phyloP scores from a whole-genome alignment of 768 basidiomycete genomes.

The Tremella fuciformis region DNA sequence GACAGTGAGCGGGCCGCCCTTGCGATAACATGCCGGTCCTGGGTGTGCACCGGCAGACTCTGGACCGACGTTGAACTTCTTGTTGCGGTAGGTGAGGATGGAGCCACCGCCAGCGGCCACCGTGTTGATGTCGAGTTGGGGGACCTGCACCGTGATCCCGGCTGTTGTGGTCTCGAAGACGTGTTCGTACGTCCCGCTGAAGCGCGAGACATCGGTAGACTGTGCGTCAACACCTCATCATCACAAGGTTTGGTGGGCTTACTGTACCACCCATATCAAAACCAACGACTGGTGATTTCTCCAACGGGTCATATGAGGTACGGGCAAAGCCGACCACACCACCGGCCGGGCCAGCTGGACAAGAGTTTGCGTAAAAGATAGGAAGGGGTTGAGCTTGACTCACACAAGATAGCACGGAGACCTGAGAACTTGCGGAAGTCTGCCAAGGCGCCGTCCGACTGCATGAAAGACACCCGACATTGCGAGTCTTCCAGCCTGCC shows the following conservation, averaged over 20 bases:
- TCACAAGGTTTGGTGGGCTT: slow-evolving; percentile 60
- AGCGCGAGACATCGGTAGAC: slow-evolving; percentile 82
- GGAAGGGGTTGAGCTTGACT: no score
- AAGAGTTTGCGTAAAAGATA: background rate
- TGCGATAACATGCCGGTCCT: slow-evolving; percentile 77
- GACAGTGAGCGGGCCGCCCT: slow-evolving; percentile 83
- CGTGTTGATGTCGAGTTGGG: slow-evolving; percentile 84
- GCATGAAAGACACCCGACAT: slow-evolving; percentile 76
- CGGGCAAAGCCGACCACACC: slow-evolving; percentile 91
- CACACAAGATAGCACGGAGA: background rate
- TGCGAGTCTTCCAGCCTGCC: slow-evolving; percentile 55
- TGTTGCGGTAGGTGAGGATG: slow-evolving; percentile 80
- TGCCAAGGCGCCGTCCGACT: slow-evolving; percentile 63
- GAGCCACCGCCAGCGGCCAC: slow-evolving; percentile 92
- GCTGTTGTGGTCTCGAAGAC: slow-evolving; percentile 81
- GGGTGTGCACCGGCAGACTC: slow-evolving; percentile 91
- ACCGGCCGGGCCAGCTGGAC: slow-evolving; percentile 64
- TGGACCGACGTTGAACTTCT: slow-evolving; percentile 79
- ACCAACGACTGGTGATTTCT: slow-evolving; percentile 76
- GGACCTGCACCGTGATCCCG: slow-evolving; percentile 84
- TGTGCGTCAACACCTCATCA: background rate
- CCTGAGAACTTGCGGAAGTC: slow-evolving; percentile 72
- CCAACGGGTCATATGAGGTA: slow-evolving; percentile 75
- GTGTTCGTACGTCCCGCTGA: slow-evolving; percentile 65
- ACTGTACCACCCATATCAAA: slow-evolving; percentile 66